Evolutionary conservation across 2,329 filamentous ascomycete genomes (phyloP), one percentile per base, ranked within the genome.

Genomic region (Cytospora leucostoma): DNA sequence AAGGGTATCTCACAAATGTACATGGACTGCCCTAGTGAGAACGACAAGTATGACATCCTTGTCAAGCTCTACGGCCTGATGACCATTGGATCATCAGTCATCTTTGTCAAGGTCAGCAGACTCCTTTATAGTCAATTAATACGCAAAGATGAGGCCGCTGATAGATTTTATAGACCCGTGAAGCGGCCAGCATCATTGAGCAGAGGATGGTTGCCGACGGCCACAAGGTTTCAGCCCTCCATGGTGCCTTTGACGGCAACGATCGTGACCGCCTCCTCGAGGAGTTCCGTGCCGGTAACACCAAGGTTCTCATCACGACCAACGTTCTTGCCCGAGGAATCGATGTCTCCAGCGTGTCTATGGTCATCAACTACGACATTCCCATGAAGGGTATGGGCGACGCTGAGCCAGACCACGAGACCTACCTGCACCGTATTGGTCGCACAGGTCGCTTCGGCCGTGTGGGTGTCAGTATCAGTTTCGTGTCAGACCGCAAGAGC

Each of bases 1-100:
- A 92, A 95, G 75, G 95, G 95, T 27, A 99, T 99, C 74, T 96
- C 94, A 69, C 95, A 99, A 74, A 92, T 99, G 79, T 99, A 96
- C 74, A 92, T 99, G 74, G 95, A 99, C 76, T 98, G 94, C 72
- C 86, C 90, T 27, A 83, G 84, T 38, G 91, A 96, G 68, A 80
- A 88, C 40, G 87, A 91, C 71, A 98, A 98, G 75, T 99, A 96
- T 74, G 86, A 90, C 40, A 88, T 91, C 63, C 86, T 99, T 8
- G 90, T 96, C 75, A 92, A 94, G 74, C 90, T 99, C 65, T 99
- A 99, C 74, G 93, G 94, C 63, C 82, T 98, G 52, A 94, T 99
- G 86, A 97, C 93, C 17, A 93, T 98, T 71, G 93, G 93, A 6
- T 97, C 94, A 8, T 98, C 95, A 0, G 97, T 99, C 73, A 98